Conservation (phyloP, 2,329 filamentous ascomycete genomes). For the Trichoderma aggressivum region DNA sequence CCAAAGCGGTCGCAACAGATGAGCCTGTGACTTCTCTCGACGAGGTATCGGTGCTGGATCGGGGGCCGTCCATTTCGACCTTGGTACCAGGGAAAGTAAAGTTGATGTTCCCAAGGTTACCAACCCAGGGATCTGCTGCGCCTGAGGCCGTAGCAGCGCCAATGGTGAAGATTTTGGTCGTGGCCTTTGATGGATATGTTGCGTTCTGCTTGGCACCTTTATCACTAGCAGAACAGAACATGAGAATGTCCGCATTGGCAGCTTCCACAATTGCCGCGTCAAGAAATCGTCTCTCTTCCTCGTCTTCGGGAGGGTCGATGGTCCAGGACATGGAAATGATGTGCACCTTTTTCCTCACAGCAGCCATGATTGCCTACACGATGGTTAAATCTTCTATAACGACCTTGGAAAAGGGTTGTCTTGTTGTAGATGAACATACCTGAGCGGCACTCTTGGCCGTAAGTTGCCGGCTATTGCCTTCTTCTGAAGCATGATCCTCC, state of each 20-base stretch:
- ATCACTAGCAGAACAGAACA: constrained; percentile 39
- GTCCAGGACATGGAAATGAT: constrained; percentile 41
- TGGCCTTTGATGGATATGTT: constrained; percentile 21
- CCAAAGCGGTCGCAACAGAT: constrained; percentile 32
- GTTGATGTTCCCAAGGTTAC: constrained; percentile 25
- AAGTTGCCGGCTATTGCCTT: background rate
- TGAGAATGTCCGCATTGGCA: constrained; percentile 32
- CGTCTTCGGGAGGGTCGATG: constrained; percentile 24
- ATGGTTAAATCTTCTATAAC: background rate
- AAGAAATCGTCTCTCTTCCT: constrained; percentile 24
- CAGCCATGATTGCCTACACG: constrained; percentile 31
- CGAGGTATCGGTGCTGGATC: background rate
- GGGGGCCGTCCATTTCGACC: constrained; percentile 21
- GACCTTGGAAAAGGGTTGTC: too few relatives aligned
- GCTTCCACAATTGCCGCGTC: constrained; percentile 27
- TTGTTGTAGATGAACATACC: constrained; percentile 18
- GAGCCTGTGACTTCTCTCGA: constrained; percentile 22
- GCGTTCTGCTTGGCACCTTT: constrained; percentile 23
- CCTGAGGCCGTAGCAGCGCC: constrained; percentile 26
- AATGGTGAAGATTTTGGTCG: constrained; percentile 28
- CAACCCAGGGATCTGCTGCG: constrained; percentile 20
- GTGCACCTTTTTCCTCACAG: constrained; percentile 30
- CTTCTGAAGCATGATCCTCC: constrained; percentile 17
- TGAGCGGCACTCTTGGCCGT: constrained; percentile 27
- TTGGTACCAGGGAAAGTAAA: constrained; percentile 32